Evolutionary conservation across 1,284 basidiomycete genomes (phyloP), one percentile per base, ranked within the genome.

Genomic region (Ganoderma boninense): DNA sequence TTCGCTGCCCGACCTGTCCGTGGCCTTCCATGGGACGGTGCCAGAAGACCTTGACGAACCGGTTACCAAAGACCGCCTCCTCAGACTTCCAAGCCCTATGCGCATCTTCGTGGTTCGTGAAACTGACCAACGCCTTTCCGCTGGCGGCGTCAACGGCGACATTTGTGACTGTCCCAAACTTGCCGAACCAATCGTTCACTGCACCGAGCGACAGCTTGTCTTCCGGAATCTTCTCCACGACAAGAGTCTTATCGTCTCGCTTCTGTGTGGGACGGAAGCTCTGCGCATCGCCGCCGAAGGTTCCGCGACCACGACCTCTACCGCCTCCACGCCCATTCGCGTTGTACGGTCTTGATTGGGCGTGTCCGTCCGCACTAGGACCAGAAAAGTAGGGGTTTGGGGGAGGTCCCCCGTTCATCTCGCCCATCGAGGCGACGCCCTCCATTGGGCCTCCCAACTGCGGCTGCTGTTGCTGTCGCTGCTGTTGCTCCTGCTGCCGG

Each of bases 41-140:
- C 96, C 96, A 97, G 76, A 96, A 94, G 54, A 97, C 87, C 81
- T 97, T 98, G 75, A 98, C 96, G 79, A 98, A 98, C 54, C 97
- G 90, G 76, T 97, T 97, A 20, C 91, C 92, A 78, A 98, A 98
- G 35, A 98, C 93, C 20, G 96, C 96, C 71, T 97, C 96, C 79
- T 97, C 95, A 35, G 91, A 92, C 80, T 94, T 95, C 93, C 97
- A 97, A 0, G 97, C 97, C 29, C 89, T 87, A 76, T 93, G 91
- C 0, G 97, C 97, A 78, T 97, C 94, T 29, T 88, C 88, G 77
- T 97, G 95, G n/a, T 87, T 89, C 23, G 90, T 87, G 80, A 97
- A 99, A 74, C 92, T 95, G 74, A 99, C 93, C 57, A 98, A 83
- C 0, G 97, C 97, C 77, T 95, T 94, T 52, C 86, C 87, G 44